Evolutionary conservation across 345 rosid genomes (phyloP).

Genomic region (Heritiera littoralis): DNA sequence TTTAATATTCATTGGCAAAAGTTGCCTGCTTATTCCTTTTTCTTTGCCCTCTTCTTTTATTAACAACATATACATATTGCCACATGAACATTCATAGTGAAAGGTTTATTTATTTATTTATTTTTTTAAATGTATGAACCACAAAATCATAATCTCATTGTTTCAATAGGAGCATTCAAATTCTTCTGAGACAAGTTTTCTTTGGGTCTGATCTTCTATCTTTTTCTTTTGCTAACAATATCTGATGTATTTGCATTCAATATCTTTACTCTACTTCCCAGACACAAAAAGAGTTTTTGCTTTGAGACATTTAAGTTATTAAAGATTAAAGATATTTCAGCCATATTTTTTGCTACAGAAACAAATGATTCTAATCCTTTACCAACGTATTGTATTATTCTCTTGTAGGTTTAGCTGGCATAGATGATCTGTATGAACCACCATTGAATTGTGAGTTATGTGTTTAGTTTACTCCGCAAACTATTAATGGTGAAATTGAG

Average conservation of each 20-base stretch:
- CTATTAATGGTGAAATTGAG: not conserved
- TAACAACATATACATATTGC: not conserved
- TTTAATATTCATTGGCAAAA: not conserved
- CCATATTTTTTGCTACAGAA: not conserved
- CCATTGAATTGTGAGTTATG: conserved; percentile 84
- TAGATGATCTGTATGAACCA: conserved; percentile 91
- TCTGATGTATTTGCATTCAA: not conserved
- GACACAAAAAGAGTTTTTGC: not conserved
- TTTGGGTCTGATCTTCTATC: not conserved
- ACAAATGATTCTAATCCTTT: not conserved
- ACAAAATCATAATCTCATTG: not conserved
- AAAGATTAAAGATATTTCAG: not conserved
- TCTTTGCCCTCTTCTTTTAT: not conserved
- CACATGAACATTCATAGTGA: not conserved
- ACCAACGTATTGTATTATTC: not conserved
- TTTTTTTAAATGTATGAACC: too few species aligned
- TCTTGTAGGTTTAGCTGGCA: conserved; percentile 82
- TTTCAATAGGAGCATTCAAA: not conserved
- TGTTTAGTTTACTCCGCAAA: not conserved
- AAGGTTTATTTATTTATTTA: not conserved
- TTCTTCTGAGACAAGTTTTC: not conserved
- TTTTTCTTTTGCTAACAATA: not conserved
- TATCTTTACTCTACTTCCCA: not conserved
- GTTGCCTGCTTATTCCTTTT: not conserved
- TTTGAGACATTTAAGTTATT: not conserved